Conservation (phyloP, 306 rosid species). For the Rosa multiflora region DNA sequence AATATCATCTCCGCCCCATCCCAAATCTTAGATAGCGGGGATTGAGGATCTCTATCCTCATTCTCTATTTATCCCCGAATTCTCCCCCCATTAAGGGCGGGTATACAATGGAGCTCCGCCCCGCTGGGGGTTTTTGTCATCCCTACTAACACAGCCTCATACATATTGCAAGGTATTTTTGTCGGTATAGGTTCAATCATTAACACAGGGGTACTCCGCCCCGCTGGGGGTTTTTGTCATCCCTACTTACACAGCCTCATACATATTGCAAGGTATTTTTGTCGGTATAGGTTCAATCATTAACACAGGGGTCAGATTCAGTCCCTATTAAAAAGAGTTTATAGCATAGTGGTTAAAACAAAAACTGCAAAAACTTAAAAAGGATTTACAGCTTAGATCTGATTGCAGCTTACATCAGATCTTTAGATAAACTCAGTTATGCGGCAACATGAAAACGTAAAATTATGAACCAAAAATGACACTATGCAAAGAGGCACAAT, state of each 20-base stretch:
- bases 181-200: neutral
- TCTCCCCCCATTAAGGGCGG: no score
- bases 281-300: neutral
- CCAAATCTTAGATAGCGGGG: no score
- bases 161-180: neutral
- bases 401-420: conserved; percentile 7
- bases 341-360: neutral
- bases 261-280: neutral
- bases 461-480: neutral
- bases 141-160: neutral
- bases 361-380: neutral
- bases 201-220: neutral
- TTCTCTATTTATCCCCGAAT: no score
- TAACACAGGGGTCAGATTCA: neutral
- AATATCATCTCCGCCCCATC: no score
- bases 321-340: neutral
- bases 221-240: no score
- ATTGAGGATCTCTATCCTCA: no score
- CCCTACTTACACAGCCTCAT: neutral
- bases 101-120: no score
- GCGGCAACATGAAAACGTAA: neutral
- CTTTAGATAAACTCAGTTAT: neutral
- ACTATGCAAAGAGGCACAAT: conserved; percentile 17
- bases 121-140: no score
- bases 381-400: neutral